Evolutionary conservation across 805 yeast genomes (phyloP), one percentile per base, ranked within the genome.

Genomic region (Candida chauliodis): DNA sequence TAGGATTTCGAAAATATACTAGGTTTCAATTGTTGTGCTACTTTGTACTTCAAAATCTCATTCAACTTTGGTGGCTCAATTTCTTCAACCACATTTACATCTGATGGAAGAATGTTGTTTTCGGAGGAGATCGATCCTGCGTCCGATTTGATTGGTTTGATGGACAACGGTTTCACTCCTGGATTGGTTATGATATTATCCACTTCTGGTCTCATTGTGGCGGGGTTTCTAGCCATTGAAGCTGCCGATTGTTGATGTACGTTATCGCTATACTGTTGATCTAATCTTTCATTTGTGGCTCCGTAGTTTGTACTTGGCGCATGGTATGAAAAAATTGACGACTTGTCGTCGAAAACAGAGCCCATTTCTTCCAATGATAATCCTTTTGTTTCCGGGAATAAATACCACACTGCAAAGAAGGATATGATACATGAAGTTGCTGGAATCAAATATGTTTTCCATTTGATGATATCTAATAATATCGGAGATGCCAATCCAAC

Each of bases 401-500:
- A 65, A 40, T 71, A 73, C 62, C 73, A 78, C 9, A 89, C 96
- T 16, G 82, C 79, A 25, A 84, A 57, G 43, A 84, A 79, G 3
- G 95, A 85, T 30, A 81, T 57, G 32, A 79, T 65, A 61, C 96
- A 88, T 21, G 87, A 84, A 18, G 74, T 58, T 1, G 93, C 91
- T 44, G 91, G 96, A 38, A 89, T 73, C 47, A 90, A 61, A 58
- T 90, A 89, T 37, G 93, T 70, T 42, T 80, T 71, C 95, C 95
- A 90, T 21, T 75, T 70, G 50, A 89, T 84, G 5, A 62, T 38
- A 49, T 83, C 95, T 52, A 88, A 81, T 41, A 89, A 70, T 18
- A 88, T 76, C 2, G 97, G 97, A 0, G 95, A 86, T 77, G 84
- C 76, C 60, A 86, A 93, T 9, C 97, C 96, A 19, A 89, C 96